Evolutionary conservation across 2,329 filamentous ascomycete genomes (phyloP).

Genomic region (Diaporthe australafricana): DNA sequence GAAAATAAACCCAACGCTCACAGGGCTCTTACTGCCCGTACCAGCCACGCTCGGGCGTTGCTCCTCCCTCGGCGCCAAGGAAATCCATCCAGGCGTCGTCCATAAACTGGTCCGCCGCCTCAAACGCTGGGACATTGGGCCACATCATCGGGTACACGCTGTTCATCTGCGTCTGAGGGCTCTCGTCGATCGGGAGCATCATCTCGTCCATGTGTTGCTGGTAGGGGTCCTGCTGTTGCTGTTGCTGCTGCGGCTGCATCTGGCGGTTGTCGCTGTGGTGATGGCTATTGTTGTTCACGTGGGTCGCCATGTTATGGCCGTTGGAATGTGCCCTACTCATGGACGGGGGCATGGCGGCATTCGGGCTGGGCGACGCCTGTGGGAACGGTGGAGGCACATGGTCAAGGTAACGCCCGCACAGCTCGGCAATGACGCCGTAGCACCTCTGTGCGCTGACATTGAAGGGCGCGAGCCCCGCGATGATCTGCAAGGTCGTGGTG

Average conservation of each 20-base stretch:
- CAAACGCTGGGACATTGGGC: conserved; percentile 53
- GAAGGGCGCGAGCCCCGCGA: conserved; percentile 49
- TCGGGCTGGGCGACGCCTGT: conserved; percentile 34
- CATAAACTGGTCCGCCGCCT: conserved; percentile 52
- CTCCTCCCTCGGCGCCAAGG: conserved; percentile 39
- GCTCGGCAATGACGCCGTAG: conserved; percentile 52
- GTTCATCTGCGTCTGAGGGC: conserved; percentile 56
- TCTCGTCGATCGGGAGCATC: conserved; percentile 49
- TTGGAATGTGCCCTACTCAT: background rate
- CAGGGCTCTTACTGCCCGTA: conserved; percentile 26
- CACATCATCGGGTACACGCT: conserved; percentile 59
- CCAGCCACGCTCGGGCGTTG: conserved; percentile 34
- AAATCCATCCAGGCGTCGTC: conserved; percentile 54
- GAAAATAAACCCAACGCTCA: background rate
- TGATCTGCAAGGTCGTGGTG: conserved; percentile 49
- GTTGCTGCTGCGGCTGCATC: conserved; percentile 35
- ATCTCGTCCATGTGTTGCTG: conserved; percentile 39
- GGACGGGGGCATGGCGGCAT: conserved; percentile 29
- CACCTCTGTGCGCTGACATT: conserved; percentile 57
- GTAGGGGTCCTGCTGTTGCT: conserved; percentile 33
- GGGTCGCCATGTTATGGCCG: conserved; percentile 25
- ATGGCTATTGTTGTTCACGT: conserved; percentile 18
- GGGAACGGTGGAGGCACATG: conserved; percentile 37
- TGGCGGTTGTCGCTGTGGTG: conserved; percentile 26
- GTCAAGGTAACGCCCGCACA: conserved; percentile 53